Conservation (phyloP, 2,329 filamentous ascomycete genomes). For the Stagonosporopsis vannaccii region DNA sequence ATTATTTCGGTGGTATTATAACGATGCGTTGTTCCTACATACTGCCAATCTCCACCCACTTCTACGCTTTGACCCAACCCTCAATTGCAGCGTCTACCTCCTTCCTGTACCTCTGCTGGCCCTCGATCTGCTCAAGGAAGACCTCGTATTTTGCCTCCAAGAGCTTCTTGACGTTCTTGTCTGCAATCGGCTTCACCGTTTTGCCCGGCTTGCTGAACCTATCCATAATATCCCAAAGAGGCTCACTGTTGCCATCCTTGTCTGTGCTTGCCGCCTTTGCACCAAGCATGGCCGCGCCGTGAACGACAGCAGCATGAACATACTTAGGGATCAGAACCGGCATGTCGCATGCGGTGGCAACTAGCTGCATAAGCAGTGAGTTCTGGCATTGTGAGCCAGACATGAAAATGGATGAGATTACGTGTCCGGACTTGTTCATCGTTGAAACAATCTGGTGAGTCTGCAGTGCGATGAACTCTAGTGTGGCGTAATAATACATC, state of each 20-base stretch:
- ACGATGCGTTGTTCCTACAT: background rate
- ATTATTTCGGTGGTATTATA: background rate
- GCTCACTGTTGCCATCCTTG: constrained; percentile 78
- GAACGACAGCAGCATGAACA: constrained; percentile 92
- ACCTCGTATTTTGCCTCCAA: constrained; percentile 90
- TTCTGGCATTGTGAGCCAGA: constrained; percentile 98
- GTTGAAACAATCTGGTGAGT: constrained; percentile 93
- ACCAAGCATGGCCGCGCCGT: constrained; percentile 97
- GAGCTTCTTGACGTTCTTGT: constrained; percentile 77
- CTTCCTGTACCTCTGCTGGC: constrained; percentile 81
- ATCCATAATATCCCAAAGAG: constrained; percentile 96
- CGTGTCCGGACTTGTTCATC: constrained; percentile 91
- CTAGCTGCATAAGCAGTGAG: constrained; percentile 85
- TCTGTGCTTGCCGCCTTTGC: constrained; percentile 93
- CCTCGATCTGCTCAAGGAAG: constrained; percentile 90
- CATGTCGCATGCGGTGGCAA: constrained; percentile 90
- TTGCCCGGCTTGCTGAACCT: constrained; percentile 94
- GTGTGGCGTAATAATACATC: constrained; percentile 90
- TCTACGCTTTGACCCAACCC: constrained; percentile 35
- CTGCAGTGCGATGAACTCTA: constrained; percentile 98
- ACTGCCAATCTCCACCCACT: background rate
- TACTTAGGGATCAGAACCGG: constrained; percentile 93
- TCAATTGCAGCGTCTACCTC: constrained; percentile 70
- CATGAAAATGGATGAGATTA: constrained; percentile 96
- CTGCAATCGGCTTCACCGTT: constrained; percentile 76